Evolutionary conservation across 805 yeast species (phyloP).

Genomic region (Priceomyces carsonii): DNA sequence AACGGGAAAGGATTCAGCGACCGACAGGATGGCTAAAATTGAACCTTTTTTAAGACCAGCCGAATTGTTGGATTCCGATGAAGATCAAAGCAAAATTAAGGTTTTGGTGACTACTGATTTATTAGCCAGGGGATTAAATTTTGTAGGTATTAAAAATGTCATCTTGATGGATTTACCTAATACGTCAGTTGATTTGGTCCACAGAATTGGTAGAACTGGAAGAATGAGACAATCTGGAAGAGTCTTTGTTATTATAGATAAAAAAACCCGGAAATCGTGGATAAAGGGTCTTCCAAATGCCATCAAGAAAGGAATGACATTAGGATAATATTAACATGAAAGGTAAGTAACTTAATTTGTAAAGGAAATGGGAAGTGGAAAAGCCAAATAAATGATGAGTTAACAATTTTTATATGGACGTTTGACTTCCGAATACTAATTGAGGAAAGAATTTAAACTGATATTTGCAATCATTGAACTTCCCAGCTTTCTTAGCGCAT

Average conservation of each 20-base stretch:
- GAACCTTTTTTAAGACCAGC: conserved; percentile 68
- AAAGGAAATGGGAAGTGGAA: no score
- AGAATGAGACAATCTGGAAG: conserved; percentile 88
- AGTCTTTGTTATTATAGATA: conserved; percentile 76
- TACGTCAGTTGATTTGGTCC: conserved; percentile 82
- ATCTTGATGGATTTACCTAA: conserved; percentile 83
- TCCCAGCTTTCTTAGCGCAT: no score
- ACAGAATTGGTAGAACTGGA: conserved; percentile 93
- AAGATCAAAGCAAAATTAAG: conserved; percentile 44
- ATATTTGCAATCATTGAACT: no score
- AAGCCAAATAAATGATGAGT: conserved; percentile 41
- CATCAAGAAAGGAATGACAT: conserved; percentile 49
- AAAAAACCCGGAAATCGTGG: conserved; percentile 71
- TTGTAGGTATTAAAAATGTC: conserved; percentile 77
- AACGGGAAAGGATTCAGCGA: conserved; percentile 63
- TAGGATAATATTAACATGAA: conserved; percentile 28
- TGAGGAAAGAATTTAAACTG: conserved; percentile 35
- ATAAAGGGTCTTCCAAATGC: conserved; percentile 77
- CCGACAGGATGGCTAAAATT: conserved; percentile 59
- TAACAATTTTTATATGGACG: conserved; percentile 35
- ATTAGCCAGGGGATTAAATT: conserved; percentile 87
- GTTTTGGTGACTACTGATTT: conserved; percentile 87
- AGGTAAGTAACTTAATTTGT: conserved; percentile 5
- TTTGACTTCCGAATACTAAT: conserved; percentile 39
- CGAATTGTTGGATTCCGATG: conserved; percentile 35